Base-by-base conservation (phyloP, 208 protist genomes). In the Acanthamoeba sp. region DNA sequence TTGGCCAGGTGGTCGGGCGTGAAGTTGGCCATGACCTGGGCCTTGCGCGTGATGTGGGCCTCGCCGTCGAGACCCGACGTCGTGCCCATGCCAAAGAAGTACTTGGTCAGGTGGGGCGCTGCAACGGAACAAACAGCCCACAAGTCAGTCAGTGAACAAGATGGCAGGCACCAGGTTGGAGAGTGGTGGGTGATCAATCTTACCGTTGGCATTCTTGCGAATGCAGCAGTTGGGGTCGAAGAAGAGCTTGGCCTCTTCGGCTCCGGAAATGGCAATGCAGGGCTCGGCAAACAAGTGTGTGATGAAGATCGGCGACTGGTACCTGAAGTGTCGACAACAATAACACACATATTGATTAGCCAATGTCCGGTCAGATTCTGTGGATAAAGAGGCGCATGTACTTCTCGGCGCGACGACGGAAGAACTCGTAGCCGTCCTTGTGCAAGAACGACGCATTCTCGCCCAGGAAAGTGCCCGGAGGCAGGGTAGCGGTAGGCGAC, bases 201-300 rank as follows among this genome's bases (percentile, higher is more conserved):
- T 55, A 57, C 42, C 78, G 32, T 87, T 59, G 78, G 42, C 78
- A 22, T 57, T 57, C 24, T 16, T 29, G 24, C 78, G 78, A 18
- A 57, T 87, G 40, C 20, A 32, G 48, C 22, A 38, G 78, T 45
- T 57, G 10, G 55, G 24, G 78, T 87, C 78, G 78, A 40, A 87
- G 42, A 87, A 87, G 22, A 87, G 50, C 78, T 87, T 87, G 78
- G 78, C 78, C 42, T 87, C 78, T 22, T 87, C 48, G 42, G 78
- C 78, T 0, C 78, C 78, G 16, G 78, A 7, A 40, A 87, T 87
- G 36, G 48, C 78, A 32, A 87, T 87, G 78, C 42, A 48, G 0
- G 42, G 38, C 78, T 87, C 78, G 42, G 42, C 78, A 4, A 87
- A 59, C 27, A 87, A 14, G 78, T 87, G 78, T 29, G 78, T 57